Evolutionary conservation across 2,329 filamentous ascomycete species (phyloP).

Genomic region (Purpureocillium takamizusanense): DNA sequence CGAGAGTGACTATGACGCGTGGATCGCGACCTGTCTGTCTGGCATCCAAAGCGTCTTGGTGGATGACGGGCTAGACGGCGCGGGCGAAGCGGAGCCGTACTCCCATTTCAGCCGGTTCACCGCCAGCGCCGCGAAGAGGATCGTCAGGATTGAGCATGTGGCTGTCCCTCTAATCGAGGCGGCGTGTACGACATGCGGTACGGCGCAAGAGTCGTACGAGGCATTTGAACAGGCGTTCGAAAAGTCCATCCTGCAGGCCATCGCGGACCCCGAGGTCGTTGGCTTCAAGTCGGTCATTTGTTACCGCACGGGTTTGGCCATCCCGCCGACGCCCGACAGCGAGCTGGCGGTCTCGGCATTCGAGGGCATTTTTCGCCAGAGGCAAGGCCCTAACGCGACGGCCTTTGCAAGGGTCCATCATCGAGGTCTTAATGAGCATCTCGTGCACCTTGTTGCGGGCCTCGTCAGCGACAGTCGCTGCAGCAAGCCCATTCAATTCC

Average conservation of each 20-base stretch:
- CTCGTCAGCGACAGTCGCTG: conserved; percentile 37
- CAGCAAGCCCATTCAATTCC: conserved; percentile 73
- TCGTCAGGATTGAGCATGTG: conserved; percentile 68
- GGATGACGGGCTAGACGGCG: conserved; percentile 62
- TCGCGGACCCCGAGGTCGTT: conserved; percentile 59
- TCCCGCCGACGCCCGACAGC: conserved; percentile 36
- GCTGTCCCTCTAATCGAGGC: conserved; percentile 53
- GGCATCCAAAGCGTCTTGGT: conserved; percentile 68
- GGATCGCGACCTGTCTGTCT: conserved; percentile 55
- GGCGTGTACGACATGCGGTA: conserved; percentile 23
- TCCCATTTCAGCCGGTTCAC: conserved; percentile 60
- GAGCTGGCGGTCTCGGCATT: conserved; percentile 31
- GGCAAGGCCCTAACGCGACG: conserved; percentile 6
- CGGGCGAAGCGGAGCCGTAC: conserved; percentile 47
- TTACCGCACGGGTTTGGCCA: conserved; percentile 65
- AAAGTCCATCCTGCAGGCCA: conserved; percentile 40
- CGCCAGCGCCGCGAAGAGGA: conserved; percentile 55
- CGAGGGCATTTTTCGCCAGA: conserved; percentile 20
- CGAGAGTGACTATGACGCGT: conserved; percentile 38
- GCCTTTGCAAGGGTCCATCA: conserved; percentile 48
- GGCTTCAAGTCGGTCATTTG: conserved; percentile 81
- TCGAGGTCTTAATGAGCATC: conserved; percentile 57
- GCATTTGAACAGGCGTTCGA: conserved; percentile 27
- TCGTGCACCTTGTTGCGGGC: conserved; percentile 56
- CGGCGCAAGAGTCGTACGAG: conserved; percentile 15